phyloP scores from a whole-genome alignment of 2,329 filamentous ascomycete genomes.

The Claviceps pusilla region DNA sequence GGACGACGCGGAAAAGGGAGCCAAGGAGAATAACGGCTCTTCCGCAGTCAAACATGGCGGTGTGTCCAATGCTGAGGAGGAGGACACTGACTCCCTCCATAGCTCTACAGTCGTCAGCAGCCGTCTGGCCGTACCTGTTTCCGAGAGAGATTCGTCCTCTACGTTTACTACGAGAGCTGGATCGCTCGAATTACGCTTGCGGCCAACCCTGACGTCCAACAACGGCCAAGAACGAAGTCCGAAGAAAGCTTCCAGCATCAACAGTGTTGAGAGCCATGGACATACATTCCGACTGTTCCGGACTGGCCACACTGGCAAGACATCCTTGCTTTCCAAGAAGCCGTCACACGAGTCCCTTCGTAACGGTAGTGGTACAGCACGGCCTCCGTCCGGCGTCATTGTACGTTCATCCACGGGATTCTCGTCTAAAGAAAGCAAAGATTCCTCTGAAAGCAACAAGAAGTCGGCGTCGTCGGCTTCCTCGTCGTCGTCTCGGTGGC shows the following conservation, averaged over 20 bases:
- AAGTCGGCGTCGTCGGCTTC: constrained; percentile 22
- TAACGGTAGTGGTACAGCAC: constrained; percentile 13
- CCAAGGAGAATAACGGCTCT: constrained; percentile 41
- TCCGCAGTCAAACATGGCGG: constrained; percentile 33
- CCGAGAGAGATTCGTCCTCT: constrained; percentile 29
- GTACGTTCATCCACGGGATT: constrained; percentile 31
- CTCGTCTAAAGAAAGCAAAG: constrained; percentile 24
- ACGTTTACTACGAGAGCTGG: constrained; percentile 49
- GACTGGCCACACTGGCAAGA: constrained; percentile 27
- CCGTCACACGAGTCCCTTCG: constrained; percentile 42
- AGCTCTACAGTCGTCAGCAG: constrained; percentile 21
- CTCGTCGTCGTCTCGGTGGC: constrained; percentile 26
- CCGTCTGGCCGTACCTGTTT: constrained; percentile 21
- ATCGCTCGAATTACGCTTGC: constrained; percentile 66
- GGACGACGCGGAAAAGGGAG: constrained; percentile 39
- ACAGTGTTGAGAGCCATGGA: constrained; percentile 25
- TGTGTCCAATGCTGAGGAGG: constrained; percentile 8
- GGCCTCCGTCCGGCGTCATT: constrained; percentile 24
- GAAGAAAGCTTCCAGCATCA: constrained; percentile 34
- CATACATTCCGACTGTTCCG: constrained; percentile 39
- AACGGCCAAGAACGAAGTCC: constrained; percentile 20
- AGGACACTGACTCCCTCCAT: constrained; percentile 32
- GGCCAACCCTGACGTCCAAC: constrained; percentile 60
- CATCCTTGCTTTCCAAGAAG: constrained; percentile 31
- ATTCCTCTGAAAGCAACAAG: constrained; percentile 26